These are phyloP conservation scores for Backusella macrospora DNA, from an alignment of 192 early-diverging fungal genomes.

Conservation along the genomic window DNA sequence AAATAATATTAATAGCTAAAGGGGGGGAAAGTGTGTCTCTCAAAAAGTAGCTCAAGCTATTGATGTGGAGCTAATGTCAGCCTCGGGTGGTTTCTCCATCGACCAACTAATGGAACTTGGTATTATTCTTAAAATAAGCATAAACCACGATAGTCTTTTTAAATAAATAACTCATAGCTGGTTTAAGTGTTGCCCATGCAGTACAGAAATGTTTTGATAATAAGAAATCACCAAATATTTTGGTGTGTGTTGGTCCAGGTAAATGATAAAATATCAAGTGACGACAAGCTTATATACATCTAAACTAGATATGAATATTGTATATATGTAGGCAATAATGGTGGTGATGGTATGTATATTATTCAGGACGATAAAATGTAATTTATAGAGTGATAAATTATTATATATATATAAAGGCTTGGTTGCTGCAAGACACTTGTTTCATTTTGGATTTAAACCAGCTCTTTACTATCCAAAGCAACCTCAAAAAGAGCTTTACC, in stretches of 20 bases:
- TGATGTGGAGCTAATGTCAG: slow-evolving; percentile 85
- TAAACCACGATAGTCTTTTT: neutral
- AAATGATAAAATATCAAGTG: neutral
- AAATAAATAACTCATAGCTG: slow-evolving; percentile 56
- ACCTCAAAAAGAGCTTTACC: slow-evolving; percentile 72
- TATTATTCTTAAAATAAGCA: slow-evolving; percentile 19
- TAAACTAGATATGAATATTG: neutral
- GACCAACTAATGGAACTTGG: slow-evolving; percentile 83
- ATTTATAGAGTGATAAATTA: neutral
- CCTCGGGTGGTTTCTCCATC: slow-evolving; percentile 76
- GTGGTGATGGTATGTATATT: slow-evolving; percentile 78
- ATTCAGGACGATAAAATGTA: neutral
- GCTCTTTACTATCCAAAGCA: slow-evolving; percentile 83
- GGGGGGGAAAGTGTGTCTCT: slow-evolving; percentile 46
- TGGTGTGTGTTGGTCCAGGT: slow-evolving; percentile 78
- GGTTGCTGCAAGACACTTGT: slow-evolving; percentile 90
- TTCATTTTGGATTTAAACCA: slow-evolving; percentile 86
- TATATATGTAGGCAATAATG: slow-evolving; percentile 77
- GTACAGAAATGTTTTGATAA: slow-evolving; percentile 70
- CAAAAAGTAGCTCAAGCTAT: slow-evolving; percentile 71
- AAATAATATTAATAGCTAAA: neutral
- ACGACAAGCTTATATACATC: too few relatives aligned
- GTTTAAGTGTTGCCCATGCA: slow-evolving; percentile 88
- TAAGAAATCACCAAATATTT: slow-evolving; percentile 51
- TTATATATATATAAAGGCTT: slow-evolving; percentile 53